Evolutionary conservation across 192 early-diverging fungal species (phyloP).

Genomic region (Coemansia reversa): DNA sequence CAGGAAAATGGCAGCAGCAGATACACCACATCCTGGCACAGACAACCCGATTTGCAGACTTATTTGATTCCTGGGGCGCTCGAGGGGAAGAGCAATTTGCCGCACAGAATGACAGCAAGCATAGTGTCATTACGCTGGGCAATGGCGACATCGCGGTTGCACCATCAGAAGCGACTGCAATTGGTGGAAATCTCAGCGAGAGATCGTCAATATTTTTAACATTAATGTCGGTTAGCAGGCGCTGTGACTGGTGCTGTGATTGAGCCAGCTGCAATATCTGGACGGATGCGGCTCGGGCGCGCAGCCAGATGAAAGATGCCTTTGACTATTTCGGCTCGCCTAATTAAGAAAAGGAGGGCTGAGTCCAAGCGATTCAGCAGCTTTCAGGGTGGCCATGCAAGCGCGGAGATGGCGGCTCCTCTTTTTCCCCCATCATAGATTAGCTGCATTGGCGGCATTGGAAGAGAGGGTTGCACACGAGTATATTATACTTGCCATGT

Average conservation of each 20-base stretch:
- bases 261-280: no score
- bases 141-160: slow-evolving; percentile 47
- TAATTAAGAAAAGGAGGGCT: neutral
- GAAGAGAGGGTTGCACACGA: no score
- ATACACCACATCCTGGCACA: neutral
- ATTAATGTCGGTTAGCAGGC: no score
- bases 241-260: no score
- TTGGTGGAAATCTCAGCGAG: slow-evolving; percentile 15
- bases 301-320: neutral
- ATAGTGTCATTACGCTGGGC: slow-evolving; percentile 20
- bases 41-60: no score
- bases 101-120: neutral
- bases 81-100: no score
- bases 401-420: slow-evolving; percentile 22
- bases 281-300: no score
- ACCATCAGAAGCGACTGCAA: slow-evolving; percentile 26
- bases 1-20: neutral
- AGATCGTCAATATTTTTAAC: no score
- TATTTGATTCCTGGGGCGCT: no score
- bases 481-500: no score
- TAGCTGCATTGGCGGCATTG: slow-evolving; percentile 1
- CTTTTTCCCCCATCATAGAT: slow-evolving; percentile 4
- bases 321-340: neutral
- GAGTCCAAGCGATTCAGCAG: neutral
- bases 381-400: neutral